Evolutionary conservation across 208 protist species (phyloP).

Genomic region (Trypanosoma scelopori): DNA sequence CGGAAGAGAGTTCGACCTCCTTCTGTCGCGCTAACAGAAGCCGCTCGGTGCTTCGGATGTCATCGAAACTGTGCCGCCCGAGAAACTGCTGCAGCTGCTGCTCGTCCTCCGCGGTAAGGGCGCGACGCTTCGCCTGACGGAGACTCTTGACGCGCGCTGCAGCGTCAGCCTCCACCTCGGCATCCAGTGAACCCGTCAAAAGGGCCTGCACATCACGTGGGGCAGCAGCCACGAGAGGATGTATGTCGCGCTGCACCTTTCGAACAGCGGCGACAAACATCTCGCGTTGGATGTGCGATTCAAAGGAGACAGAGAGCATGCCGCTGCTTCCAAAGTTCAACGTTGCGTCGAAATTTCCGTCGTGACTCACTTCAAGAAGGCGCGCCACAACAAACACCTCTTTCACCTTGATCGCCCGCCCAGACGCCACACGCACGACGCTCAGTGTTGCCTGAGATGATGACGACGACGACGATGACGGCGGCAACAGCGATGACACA

Average conservation of each 20-base stretch:
- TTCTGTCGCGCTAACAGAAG: constrained; percentile 69
- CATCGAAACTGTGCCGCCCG: constrained; percentile 62
- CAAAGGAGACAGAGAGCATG: constrained; percentile 80
- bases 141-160: constrained; percentile 71
- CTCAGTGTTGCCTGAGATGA: constrained; percentile 16
- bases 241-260: constrained; percentile 41
- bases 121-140: constrained; percentile 58
- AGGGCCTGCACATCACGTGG: constrained; percentile 35
- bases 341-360: constrained; percentile 77
- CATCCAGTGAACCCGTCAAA: constrained; percentile 58
- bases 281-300: constrained; percentile 87
- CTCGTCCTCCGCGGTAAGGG: constrained; percentile 76
- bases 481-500: constrained; percentile 14
- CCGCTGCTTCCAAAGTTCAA: constrained; percentile 86
- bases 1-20: constrained; percentile 65
- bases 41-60: constrained; percentile 70
- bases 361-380: constrained; percentile 64
- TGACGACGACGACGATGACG: constrained; percentile 13
- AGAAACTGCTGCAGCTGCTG: constrained; percentile 66
- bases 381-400: constrained; percentile 70
- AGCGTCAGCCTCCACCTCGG: constrained; percentile 62
- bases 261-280: constrained; percentile 82
- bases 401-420: constrained; percentile 60
- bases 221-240: constrained; percentile 9
- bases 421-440: constrained; percentile 17